A percentile compares a stretch with the other conserved stretches of the same genome.
Conservation (phyloP, 2,329 filamentous ascomycete genomes). For the Exophiala xenobiotica region DNA sequence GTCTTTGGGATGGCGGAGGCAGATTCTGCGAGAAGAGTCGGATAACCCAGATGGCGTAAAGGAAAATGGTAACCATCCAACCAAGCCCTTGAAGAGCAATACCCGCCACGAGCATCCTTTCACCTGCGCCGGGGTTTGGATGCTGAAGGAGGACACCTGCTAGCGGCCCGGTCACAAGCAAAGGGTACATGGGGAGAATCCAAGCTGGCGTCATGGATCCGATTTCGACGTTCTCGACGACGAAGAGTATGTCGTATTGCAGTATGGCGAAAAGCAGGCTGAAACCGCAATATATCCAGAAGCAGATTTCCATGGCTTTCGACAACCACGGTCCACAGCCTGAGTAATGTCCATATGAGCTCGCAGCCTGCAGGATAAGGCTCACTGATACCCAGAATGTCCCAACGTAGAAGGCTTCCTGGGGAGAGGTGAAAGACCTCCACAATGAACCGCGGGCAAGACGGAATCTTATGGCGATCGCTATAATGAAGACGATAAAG, state of each 20-base stretch:
- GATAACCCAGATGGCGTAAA: slow-evolving; percentile 70
- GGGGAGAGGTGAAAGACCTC: no score
- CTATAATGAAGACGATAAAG: slow-evolving; percentile 56
- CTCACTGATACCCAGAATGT: no score
- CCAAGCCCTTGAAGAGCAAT: slow-evolving; percentile 69
- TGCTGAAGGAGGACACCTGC: slow-evolving; percentile 64
- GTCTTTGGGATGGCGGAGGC: neutral
- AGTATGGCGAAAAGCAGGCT: no score
- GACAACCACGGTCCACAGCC: no score
- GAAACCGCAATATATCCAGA: no score
- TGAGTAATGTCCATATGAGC: no score
- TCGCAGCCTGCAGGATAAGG: no score
- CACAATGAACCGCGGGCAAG: slow-evolving; percentile 59
- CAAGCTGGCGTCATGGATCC: slow-evolving; percentile 71
- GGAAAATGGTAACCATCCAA: slow-evolving; percentile 65
- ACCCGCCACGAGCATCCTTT: slow-evolving; percentile 63
- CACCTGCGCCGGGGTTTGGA: slow-evolving; percentile 52
- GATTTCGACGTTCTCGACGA: slow-evolving; percentile 56
- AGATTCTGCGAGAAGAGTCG: slow-evolving; percentile 28
- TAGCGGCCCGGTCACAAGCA: slow-evolving; percentile 71
- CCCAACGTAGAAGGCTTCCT: no score
- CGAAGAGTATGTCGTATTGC: no score
- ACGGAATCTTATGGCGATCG: slow-evolving; percentile 61
- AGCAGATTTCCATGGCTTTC: no score
- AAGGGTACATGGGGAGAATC: slow-evolving; percentile 72